A percentile compares a stretch with the other conserved stretches of the same genome.
Evolutionary conservation across 2,329 filamentous ascomycete genomes (phyloP).

Genomic region (Fonsecaea nubica): DNA sequence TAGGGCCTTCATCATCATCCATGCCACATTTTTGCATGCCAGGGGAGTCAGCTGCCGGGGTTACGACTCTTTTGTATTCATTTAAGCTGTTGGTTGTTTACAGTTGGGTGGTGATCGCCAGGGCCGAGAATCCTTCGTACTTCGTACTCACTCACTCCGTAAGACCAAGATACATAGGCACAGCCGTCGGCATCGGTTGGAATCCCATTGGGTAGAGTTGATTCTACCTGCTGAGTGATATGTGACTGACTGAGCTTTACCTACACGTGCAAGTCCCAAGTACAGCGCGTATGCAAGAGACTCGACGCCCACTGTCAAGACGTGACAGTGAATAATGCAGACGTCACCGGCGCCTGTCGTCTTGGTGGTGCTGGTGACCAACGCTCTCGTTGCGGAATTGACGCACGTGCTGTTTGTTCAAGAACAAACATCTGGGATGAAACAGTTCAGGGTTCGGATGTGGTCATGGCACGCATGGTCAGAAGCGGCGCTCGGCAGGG

Average conservation of each 20-base stretch:
- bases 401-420: slow-evolving; percentile 3
- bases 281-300: too few species aligned
- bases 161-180: too few species aligned
- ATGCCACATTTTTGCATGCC: neutral
- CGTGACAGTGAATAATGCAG: neutral
- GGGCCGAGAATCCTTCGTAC: neutral
- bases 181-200: neutral
- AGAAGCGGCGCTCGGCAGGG: neutral
- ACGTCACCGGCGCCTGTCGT: neutral
- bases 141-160: too few species aligned
- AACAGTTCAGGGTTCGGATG: neutral
- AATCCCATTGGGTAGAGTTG: neutral
- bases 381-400: neutral
- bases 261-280: too few species aligned
- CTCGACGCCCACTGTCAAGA: neutral
- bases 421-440: neutral
- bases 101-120: neutral
- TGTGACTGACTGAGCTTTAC: neutral
- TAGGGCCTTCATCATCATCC: too few species aligned
- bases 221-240: neutral
- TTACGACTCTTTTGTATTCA: neutral
- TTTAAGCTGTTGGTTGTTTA: too few species aligned
- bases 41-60: neutral
- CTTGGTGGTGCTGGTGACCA: too few species aligned
- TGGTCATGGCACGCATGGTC: neutral